phyloP scores from a whole-genome alignment of 1,284 basidiomycete genomes.

The Fomitopsis schrenkii region DNA sequence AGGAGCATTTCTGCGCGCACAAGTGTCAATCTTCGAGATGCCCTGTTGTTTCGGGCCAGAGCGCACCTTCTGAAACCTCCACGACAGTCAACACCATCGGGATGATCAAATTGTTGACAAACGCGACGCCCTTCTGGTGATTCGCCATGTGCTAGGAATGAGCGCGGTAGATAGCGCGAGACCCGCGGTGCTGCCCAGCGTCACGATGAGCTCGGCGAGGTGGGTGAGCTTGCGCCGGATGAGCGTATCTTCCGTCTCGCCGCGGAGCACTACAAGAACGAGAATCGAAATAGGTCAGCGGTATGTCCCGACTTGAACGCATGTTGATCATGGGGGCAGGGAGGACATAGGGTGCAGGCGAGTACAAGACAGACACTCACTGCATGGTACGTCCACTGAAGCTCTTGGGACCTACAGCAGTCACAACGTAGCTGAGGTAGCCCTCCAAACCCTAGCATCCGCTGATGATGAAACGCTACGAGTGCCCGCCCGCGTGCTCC shows the following conservation, averaged over 20 bases:
- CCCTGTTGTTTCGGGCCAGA: not conserved
- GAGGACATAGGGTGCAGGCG: not conserved
- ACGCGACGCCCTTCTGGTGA: constrained; percentile 80
- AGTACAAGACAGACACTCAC: constrained; percentile 40
- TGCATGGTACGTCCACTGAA: constrained; percentile 97
- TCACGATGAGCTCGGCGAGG: constrained; percentile 93
- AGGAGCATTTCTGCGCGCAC: constrained; percentile 76
- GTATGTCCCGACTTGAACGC: constrained; percentile 2
- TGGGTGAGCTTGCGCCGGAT: constrained; percentile 92
- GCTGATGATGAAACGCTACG: constrained; percentile 91
- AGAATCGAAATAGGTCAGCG: not conserved
- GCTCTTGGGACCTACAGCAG: constrained; percentile 87
- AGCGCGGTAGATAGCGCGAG: constrained; percentile 79
- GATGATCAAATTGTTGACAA: constrained; percentile 93
- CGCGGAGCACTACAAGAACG: constrained; percentile 59
- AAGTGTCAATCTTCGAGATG: not conserved
- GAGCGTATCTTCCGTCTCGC: constrained; percentile 84
- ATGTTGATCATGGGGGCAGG: not conserved
- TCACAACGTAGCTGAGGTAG: constrained; percentile 89
- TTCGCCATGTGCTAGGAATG: constrained; percentile 71
- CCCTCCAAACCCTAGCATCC: constrained; percentile 95
- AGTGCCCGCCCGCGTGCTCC: constrained; percentile 43
- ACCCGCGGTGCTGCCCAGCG: constrained; percentile 82
- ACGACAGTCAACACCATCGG: constrained; percentile 95
- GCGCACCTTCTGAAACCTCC: constrained; percentile 88